These are phyloP conservation scores for Pyronema omphalodes DNA, from an alignment of 495 filamentous ascomycete genomes.

Conservation along the genomic window DNA sequence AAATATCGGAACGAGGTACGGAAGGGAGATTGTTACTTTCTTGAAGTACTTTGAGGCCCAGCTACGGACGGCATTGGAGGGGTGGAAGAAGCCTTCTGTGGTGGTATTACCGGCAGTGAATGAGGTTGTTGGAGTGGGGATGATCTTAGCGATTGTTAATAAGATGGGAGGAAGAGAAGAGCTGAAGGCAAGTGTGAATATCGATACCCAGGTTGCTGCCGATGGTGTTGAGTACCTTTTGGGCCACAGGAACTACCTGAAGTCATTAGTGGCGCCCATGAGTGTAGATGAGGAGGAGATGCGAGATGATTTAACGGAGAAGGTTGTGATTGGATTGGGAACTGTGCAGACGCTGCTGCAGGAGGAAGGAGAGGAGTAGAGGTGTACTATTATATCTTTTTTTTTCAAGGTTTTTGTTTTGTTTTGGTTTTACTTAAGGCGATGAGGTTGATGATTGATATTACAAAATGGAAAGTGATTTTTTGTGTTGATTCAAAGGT, in stretches of 20 bases:
- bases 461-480: too few relatives aligned
- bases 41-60: slow-evolving; percentile 29
- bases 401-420: not conserved
- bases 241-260: slow-evolving; percentile 22
- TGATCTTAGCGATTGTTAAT: slow-evolving; percentile 19
- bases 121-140: slow-evolving; percentile 16
- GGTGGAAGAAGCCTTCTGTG: slow-evolving; percentile 13
- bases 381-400: not conserved
- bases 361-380: slow-evolving; percentile 18
- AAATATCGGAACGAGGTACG: slow-evolving; percentile 56
- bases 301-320: slow-evolving; percentile 13
- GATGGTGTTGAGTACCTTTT: slow-evolving; percentile 22
- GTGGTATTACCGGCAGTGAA: slow-evolving; percentile 18
- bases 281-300: slow-evolving; percentile 24
- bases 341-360: slow-evolving; percentile 18
- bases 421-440: not conserved
- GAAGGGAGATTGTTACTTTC: slow-evolving; percentile 67
- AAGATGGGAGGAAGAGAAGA: slow-evolving; percentile 15
- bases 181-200: slow-evolving; percentile 12
- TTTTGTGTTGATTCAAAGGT: too few relatives aligned
- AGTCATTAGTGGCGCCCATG: slow-evolving; percentile 20
- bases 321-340: slow-evolving; percentile 13
- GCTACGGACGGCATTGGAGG: slow-evolving; percentile 9
- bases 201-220: slow-evolving; percentile 14
- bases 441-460: too few relatives aligned